These are phyloP conservation scores for Boeremia exigua DNA, from an alignment of 2,329 filamentous ascomycete genomes.

Conservation along the genomic window DNA sequence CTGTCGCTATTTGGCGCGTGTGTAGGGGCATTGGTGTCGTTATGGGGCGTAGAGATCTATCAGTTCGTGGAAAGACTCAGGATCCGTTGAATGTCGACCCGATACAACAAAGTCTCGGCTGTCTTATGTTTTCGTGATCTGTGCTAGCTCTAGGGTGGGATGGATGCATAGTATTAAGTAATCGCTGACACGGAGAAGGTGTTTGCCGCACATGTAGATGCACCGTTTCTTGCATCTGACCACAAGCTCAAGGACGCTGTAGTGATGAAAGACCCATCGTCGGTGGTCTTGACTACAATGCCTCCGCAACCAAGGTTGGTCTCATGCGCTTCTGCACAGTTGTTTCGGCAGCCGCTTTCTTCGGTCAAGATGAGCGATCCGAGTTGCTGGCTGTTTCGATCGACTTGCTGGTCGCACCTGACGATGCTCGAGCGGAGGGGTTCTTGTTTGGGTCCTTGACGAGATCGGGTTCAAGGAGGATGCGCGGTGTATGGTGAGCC, in stretches of 20 bases:
- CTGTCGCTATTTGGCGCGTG: slow-evolving; percentile 53
- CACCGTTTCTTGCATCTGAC: slow-evolving; percentile 40
- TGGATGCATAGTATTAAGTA: slow-evolving; percentile 56
- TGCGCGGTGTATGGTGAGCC: slow-evolving; percentile 53
- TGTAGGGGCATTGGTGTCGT: slow-evolving; percentile 56
- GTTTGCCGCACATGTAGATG: slow-evolving; percentile 28
- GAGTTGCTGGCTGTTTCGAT: slow-evolving; percentile 54
- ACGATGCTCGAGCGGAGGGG: slow-evolving; percentile 56
- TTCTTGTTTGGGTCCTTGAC: slow-evolving; percentile 54
- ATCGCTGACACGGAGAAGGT: slow-evolving; percentile 52
- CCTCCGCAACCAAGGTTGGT: slow-evolving; percentile 48
- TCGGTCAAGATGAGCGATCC: slow-evolving; percentile 48
- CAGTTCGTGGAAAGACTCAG: slow-evolving; percentile 31
- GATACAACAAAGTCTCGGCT: slow-evolving; percentile 49
- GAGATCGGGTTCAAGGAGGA: slow-evolving; percentile 35
- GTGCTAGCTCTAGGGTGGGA: slow-evolving; percentile 53
- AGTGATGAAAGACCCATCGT: slow-evolving; percentile 44
- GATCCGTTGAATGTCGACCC: slow-evolving; percentile 56
- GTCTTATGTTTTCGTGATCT: slow-evolving; percentile 57
- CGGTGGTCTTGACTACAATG: slow-evolving; percentile 54
- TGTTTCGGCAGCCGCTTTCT: slow-evolving; percentile 59
- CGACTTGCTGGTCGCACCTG: slow-evolving; percentile 53
- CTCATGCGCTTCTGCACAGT: slow-evolving; percentile 57
- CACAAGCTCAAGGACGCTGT: slow-evolving; percentile 48
- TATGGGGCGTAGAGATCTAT: slow-evolving; percentile 46